Evolutionary conservation across 2,329 filamentous ascomycete species (phyloP).

Genomic region (Lasiodiplodia citricola): DNA sequence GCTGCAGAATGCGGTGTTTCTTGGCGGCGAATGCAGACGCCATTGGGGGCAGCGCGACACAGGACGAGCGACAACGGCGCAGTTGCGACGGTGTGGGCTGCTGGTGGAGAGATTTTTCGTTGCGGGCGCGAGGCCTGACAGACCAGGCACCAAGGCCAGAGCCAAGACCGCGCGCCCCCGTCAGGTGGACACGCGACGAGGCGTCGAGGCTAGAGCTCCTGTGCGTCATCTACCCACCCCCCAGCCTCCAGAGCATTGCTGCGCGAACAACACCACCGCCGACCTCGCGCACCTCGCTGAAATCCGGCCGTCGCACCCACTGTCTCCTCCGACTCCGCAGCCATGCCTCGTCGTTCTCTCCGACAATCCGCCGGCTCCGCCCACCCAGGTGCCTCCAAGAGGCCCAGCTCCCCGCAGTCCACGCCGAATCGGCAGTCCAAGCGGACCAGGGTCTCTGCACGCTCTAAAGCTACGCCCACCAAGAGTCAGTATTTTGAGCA

Average conservation of each 20-base stretch:
- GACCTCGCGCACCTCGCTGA: not conserved
- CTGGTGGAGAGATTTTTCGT: constrained; percentile 6
- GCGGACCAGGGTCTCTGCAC: constrained; percentile 34
- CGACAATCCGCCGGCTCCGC: constrained; percentile 31
- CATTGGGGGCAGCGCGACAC: constrained; percentile 31
- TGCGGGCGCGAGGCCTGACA: not conserved
- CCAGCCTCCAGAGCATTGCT: constrained; percentile 5
- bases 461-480: constrained; percentile 32
- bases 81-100: not conserved
- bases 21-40: constrained; percentile 51
- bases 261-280: constrained; percentile 13
- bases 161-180: constrained; percentile 4
- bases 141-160: not conserved
- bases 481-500: constrained; percentile 43
- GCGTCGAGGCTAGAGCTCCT: constrained; percentile 19
- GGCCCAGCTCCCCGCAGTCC: constrained; percentile 37
- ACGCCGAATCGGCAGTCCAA: constrained; percentile 42
- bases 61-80: constrained; percentile 1
- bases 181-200: constrained; percentile 22
- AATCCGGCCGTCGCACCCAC: not conserved
- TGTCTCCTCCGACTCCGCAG: constrained; percentile 3
- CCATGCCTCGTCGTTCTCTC: constrained; percentile 40
- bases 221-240: constrained; percentile 20
- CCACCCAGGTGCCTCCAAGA: constrained; percentile 40
- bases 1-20: constrained; percentile 75